Percentiles rank a stretch among this genome's conserved stretches.
These are phyloP conservation scores for Solanum microdontum DNA, from an alignment of 257 asterid genomes.

Conservation along the genomic window DNA sequence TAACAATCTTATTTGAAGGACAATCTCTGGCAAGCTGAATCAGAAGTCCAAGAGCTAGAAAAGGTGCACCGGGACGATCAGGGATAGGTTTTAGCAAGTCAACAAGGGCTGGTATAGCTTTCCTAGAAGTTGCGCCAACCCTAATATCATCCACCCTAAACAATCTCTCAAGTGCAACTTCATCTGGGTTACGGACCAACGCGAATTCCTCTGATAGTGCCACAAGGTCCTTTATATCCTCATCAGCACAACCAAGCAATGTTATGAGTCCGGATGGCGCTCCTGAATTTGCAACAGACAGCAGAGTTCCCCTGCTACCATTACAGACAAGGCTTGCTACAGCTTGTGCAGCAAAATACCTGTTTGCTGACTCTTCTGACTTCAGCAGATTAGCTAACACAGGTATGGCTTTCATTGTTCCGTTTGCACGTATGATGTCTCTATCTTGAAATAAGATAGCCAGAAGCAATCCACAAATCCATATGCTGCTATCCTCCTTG, in stretches of 20 bases:
- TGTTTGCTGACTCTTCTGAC: constrained; percentile 77
- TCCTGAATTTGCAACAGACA: constrained; percentile 95
- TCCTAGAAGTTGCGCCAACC: constrained; percentile 91
- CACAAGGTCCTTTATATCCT: constrained; percentile 64
- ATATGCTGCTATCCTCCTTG: constrained; percentile 73
- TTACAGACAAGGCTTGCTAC: constrained; percentile 92
- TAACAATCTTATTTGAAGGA: constrained; percentile 73
- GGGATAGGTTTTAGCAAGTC: constrained; percentile 97
- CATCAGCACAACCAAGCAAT: constrained; percentile 90
- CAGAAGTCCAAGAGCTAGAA: constrained; percentile 78
- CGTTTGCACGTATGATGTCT: constrained; percentile 74
- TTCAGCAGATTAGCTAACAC: constrained; percentile 71
- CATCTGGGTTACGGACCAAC: constrained; percentile 81
- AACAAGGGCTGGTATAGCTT: constrained; percentile 95
- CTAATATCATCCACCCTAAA: constrained; percentile 96
- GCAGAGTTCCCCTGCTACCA: constrained; percentile 99
- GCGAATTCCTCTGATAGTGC: constrained; percentile 74
- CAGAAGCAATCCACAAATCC: constrained; percentile 72
- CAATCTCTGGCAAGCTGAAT: constrained; percentile 82
- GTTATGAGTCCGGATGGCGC: constrained; percentile 86
- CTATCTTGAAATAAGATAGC: constrained; percentile 81
- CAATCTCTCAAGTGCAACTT: constrained; percentile 88
- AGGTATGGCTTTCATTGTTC: constrained; percentile 82
- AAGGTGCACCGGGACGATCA: constrained; percentile 98
- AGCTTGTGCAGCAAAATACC: constrained; percentile 96